These are phyloP conservation scores for Gynochthodes officinalis DNA, from an alignment of 257 asterid genomes.

Conservation along the genomic window DNA sequence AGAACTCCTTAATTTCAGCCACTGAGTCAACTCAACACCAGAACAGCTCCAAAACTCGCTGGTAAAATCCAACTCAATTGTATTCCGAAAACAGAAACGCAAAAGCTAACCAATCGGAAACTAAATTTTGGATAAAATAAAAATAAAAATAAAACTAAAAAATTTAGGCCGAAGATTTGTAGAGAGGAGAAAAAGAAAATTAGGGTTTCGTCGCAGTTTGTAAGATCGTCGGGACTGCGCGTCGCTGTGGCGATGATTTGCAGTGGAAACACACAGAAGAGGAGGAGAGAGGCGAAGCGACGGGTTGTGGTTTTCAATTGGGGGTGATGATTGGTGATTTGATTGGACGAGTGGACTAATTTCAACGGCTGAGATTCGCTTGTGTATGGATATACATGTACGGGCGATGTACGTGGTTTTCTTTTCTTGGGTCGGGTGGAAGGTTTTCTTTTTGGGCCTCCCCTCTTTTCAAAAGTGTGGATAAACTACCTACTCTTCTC, in stretches of 20 bases:
- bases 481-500: too few species aligned
- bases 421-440: not conserved
- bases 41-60: slow-evolving; percentile 10
- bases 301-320: slow-evolving; percentile 44
- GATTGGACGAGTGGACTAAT: slow-evolving; percentile 40
- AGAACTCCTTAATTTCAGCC: slow-evolving; percentile 16
- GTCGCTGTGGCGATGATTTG: slow-evolving; percentile 45
- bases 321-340: slow-evolving; percentile 47
- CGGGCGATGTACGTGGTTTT: slow-evolving; percentile 1
- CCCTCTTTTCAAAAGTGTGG: too few species aligned
- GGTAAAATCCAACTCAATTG: slow-evolving; percentile 5
- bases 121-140: slow-evolving; percentile 2
- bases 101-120: slow-evolving; percentile 6
- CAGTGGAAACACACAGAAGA: slow-evolving; percentile 21
- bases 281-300: not conserved
- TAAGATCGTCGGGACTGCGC: slow-evolving; percentile 44
- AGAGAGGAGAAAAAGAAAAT: slow-evolving; percentile 26
- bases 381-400: slow-evolving; percentile 21
- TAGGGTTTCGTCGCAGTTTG: slow-evolving; percentile 38
- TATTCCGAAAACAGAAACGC: not conserved
- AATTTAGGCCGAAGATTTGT: slow-evolving; percentile 12
- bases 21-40: slow-evolving; percentile 36
- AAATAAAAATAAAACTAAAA: too few species aligned
- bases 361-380: slow-evolving; percentile 56
- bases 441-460: too few species aligned